Base-by-base conservation (phyloP, 1,284 basidiomycete genomes). In the Naganishia sp. region DNA sequence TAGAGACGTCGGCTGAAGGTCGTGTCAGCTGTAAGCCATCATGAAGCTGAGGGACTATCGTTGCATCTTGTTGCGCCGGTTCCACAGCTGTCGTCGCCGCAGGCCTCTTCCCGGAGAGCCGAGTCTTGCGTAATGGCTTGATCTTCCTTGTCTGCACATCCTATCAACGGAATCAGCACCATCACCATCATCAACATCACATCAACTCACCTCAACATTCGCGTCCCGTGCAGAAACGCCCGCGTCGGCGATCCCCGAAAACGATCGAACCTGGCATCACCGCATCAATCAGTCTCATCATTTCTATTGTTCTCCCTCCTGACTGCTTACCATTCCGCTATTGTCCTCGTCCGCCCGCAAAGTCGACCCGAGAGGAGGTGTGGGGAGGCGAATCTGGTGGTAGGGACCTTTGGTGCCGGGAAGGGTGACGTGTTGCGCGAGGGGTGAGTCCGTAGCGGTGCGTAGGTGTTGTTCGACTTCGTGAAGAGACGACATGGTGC, bases 391-490 rank as follows among this genome's bases (percentile, higher is more conserved):
- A 43, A 50, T 11, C 28, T 23, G 46, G 33, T 21, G 36, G 11
- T 44, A 28, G 16, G 43, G 43, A 55, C 5, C n/a, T 23, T 25
- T 43, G 23, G 18, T 3, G 49, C 5, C 21, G 42, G n/a, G 16
- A 18, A 36, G 39, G 46, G 42, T n/a, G 43, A 44, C 25, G 21
- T 65, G 55, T 65, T 65, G 45, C 28, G 46, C 54, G 39, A 63
- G 52, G 18, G 46, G 55, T 56, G 64, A 56, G 49, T 56, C 64
- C 36, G 54, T 48, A 33, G 64, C 45, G 42, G 39, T 52, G 23
- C 53, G 48, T 23, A 61, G 57, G 43, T 52, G 46, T 23, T 61
- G 57, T 28, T 61, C 57, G 36, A 61, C 36, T 61, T 61, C 57
- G 25, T 50, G 57, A 0, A 61, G 31, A 11, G 48, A 61, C n/a